A percentile compares a stretch with the other conserved stretches of the same genome.
Conservation (phyloP, 208 protist species). For the Wallacemonas sp. region DNA sequence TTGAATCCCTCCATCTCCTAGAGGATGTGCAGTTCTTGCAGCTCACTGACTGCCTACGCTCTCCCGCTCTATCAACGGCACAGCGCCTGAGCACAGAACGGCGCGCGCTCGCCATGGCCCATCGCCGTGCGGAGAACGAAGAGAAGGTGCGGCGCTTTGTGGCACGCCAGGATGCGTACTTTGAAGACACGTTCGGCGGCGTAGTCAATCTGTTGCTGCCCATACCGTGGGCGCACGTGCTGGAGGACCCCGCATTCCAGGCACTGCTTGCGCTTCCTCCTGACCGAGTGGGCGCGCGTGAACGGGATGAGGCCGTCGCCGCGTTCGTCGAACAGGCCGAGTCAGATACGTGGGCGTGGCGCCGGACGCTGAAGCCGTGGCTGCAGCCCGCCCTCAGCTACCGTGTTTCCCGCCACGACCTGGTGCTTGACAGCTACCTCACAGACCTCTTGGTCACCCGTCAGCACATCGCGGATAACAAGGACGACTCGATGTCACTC, state of each 20-base stretch:
- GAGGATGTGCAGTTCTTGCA: conserved; percentile 46
- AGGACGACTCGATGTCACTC: conserved; percentile 8
- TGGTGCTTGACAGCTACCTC: conserved; percentile 5
- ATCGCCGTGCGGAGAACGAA: conserved; percentile 29
- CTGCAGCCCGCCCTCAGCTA: conserved; percentile 3
- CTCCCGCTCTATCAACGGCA: background rate
- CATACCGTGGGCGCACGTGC: conserved; percentile 48
- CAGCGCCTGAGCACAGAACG: conserved; percentile 25
- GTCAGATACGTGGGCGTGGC: conserved; percentile 38
- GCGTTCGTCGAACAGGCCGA: conserved; percentile 30
- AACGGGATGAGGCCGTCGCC: background rate
- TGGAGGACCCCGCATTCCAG: conserved; percentile 50
- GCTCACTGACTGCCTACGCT: conserved; percentile 20
- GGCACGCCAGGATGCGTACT: conserved; percentile 26
- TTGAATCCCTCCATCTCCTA: conserved; percentile 44
- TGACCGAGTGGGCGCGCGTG: conserved; percentile 7
- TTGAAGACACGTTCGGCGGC: conserved; percentile 23
- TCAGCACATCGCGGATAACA: conserved; percentile 15
- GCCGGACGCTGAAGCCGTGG: conserved; percentile 22
- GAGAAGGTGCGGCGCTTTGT: conserved; percentile 31
- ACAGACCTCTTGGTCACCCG: conserved; percentile 21
- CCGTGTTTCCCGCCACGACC: background rate
- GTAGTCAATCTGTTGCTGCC: conserved; percentile 56
- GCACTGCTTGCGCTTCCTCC: conserved; percentile 16
- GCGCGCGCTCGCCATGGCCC: conserved; percentile 34